Base-by-base conservation (phyloP, 139 green algal species). In the Coelastrella sp. region DNA sequence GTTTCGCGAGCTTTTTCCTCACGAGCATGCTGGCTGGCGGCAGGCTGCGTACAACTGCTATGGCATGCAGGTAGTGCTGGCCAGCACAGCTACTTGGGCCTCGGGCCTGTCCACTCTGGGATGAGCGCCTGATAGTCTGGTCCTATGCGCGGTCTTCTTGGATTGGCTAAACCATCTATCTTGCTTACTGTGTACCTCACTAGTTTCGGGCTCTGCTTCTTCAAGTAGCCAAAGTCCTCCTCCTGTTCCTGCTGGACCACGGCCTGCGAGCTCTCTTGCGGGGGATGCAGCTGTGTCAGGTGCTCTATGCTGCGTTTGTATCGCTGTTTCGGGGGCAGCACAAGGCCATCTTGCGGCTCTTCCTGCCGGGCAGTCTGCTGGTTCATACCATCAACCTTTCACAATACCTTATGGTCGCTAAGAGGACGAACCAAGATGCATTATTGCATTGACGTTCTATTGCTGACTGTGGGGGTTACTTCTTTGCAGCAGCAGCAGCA, bases 101-200 rank as follows among this genome's bases (percentile, higher is more conserved):
- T 83, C 0, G 25, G 25, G 82, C 35, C 63, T 65, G 84, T 59
- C 15, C 60, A 78, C 24, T 88, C 58, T n/a, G 91, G 93, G 14
- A 96, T 25, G 4, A 84, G 87, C n/a, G 93, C 94, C 87, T 96
- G 94, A 72, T 87, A 95, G 4, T 95, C 81, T 5, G 92, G 73
- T 0, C 94, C 94, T 8, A 96, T 80, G 49, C 94, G 92, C 19
- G 94, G 91, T 59, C 89, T 93, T 61, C 88, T 87, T 15, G 88
- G 89, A 14, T 76, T 82, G 8, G 89, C 90, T n/a, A 81, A 82
- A 35, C 92, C 92, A 9, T 72, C 65, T 12, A 92, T 93, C 25
- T 90, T 92, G 8, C 82, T 90, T 4, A 82, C 74, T 24, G 74
- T 75, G 25, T 86, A 76, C 25, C 84, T 82, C 59, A 92, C 24